Conservation (phyloP, 2,329 filamentous ascomycete genomes). For the Monilinia fructigena region DNA sequence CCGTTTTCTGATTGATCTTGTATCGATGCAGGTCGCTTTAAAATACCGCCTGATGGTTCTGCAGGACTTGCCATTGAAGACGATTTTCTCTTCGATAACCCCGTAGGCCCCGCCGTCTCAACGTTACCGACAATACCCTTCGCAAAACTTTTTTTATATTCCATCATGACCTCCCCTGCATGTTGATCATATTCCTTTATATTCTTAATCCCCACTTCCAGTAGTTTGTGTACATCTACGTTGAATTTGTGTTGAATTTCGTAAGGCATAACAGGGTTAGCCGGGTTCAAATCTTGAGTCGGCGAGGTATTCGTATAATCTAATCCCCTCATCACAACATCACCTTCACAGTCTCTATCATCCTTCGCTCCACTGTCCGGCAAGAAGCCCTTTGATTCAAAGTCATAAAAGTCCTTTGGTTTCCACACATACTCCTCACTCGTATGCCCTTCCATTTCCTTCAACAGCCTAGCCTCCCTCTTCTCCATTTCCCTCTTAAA, state of each 20-base stretch:
- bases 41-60: background rate
- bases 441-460: slow-evolving; percentile 7
- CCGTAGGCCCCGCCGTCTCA: background rate
- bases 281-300: background rate
- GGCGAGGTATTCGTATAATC: background rate
- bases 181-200: slow-evolving; percentile 33
- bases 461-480: slow-evolving; percentile 10
- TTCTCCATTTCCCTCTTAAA: slow-evolving; percentile 7
- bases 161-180: slow-evolving; percentile 13
- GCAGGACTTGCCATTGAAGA: background rate
- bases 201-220: slow-evolving; percentile 24
- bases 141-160: slow-evolving; percentile 26
- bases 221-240: slow-evolving; percentile 23
- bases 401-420: background rate
- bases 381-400: background rate
- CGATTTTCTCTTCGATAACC: slow-evolving; percentile 2
- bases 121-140: background rate
- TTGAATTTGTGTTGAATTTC: slow-evolving; percentile 25
- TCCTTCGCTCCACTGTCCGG: slow-evolving; percentile 11
- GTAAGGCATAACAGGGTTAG: slow-evolving; percentile 17
- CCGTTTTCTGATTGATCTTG: background rate
- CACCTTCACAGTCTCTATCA: slow-evolving; percentile 22
- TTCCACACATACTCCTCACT: slow-evolving; percentile 26
- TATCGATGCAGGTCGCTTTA: background rate
- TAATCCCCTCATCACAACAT: slow-evolving; percentile 27